Conservation (phyloP, 179 eudicot species). For the Camellia oleifera region DNA sequence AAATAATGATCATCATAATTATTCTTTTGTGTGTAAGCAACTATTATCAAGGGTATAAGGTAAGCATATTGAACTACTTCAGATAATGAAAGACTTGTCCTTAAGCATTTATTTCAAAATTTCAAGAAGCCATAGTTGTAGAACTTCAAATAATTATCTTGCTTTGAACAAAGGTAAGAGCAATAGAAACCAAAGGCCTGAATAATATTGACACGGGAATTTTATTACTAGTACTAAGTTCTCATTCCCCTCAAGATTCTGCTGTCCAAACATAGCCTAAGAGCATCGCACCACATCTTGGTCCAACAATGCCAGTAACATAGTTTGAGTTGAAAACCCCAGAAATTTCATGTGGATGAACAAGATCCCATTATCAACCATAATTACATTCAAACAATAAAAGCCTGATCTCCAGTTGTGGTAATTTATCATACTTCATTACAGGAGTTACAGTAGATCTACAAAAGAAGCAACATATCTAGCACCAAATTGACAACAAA, state of each 20-base stretch:
- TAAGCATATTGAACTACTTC: too few species aligned
- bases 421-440: too few species aligned
- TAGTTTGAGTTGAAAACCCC: background rate
- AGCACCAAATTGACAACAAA: too few species aligned
- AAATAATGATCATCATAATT: background rate
- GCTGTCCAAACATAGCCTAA: too few species aligned
- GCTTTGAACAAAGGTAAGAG: background rate
- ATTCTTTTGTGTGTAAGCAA: background rate
- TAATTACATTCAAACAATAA: background rate
- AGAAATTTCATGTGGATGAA: background rate
- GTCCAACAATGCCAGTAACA: too few species aligned
- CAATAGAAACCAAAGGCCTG: background rate
- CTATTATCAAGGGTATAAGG: background rate
- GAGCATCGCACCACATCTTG: too few species aligned
- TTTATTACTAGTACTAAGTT: too few species aligned
- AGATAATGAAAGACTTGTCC: background rate
- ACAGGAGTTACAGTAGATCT: background rate
- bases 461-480: background rate
- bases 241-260: too few species aligned
- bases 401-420: background rate
- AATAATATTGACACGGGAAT: too few species aligned
- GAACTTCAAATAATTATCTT: background rate
- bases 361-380: background rate
- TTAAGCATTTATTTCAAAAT: background rate
- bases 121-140: background rate